Evolutionary conservation across 176 grass and related monocot genomes (phyloP), one percentile per base, ranked within the genome.

Genomic region (Elaeis guineensis): DNA sequence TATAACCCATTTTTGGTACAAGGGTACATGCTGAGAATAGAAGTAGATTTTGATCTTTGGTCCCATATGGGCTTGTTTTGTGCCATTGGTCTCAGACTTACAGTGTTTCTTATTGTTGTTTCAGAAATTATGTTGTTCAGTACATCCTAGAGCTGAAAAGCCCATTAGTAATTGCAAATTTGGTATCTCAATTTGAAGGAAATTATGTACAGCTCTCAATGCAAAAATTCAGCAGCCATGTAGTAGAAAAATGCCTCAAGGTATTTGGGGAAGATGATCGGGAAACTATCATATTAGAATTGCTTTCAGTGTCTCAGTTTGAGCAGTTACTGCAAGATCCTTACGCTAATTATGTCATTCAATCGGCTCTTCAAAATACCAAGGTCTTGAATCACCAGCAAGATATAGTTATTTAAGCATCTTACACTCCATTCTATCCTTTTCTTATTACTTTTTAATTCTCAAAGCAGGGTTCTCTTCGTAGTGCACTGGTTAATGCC

Each of bases 151-250:
- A 80, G 19, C 55, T 82, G 35, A 79, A 85, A 63, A 75, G 72
- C 32, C 80, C 83, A 51, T 85, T 66, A 52, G 83, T 75, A 72
- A 82, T 78, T 80, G 68, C 75, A 48, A 85, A 64, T 35, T 59
- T 96, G 59, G 92, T 72, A 58, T 65, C 78, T 55, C 80, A 76
- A 53, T 96, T 96, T 77, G 28, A 80, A 85, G 87, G 78, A 57
- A 80, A 55, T 52, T 96, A 96, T 77, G 78, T 90, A 17, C 62
- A 75, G 51, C 78, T 96, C 21, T 90, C 92, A 6, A 87, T 77
- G 51, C 92, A 96, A 69, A 96, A 96, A 67, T 89, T 88, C 39
- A 87, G 92, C 80, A 96, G 83, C 62, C 90, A 96, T 72, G 92
- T 96, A 69, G 83, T 96, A 20, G 87, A 96, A 69, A 96, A 82